Evolutionary conservation across 2,329 filamentous ascomycete genomes (phyloP).

Genomic region (Fusarium sp.): DNA sequence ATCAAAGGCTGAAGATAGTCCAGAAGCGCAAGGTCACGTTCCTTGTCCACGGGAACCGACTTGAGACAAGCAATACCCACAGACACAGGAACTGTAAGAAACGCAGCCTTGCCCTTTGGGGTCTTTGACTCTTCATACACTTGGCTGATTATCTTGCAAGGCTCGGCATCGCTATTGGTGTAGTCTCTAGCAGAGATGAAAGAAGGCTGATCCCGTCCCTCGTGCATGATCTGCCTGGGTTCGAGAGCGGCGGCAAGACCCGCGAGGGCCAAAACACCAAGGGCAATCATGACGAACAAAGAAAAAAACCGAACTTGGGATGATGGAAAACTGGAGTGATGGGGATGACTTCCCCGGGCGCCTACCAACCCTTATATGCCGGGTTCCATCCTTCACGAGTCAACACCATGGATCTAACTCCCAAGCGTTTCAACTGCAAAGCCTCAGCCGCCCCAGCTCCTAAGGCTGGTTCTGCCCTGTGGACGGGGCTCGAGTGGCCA

Average conservation of each 20-base stretch:
- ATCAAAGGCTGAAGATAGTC: constrained; percentile 37
- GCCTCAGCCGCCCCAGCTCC: background rate
- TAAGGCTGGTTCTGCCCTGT: constrained; percentile 7
- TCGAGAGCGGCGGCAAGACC: constrained; percentile 37
- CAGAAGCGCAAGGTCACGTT: constrained; percentile 38
- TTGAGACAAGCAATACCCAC: constrained; percentile 40
- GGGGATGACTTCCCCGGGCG: background rate
- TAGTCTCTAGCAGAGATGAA: constrained; percentile 30
- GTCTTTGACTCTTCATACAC: constrained; percentile 25
- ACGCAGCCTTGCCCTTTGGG: constrained; percentile 7
- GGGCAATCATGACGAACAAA: constrained; percentile 30
- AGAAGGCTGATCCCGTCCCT: constrained; percentile 25
- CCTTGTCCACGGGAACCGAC: constrained; percentile 40
- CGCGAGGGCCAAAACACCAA: constrained; percentile 32
- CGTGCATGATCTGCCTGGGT: constrained; percentile 36
- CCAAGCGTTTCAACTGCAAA: background rate
- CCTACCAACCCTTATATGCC: constrained; percentile 32
- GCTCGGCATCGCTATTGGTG: constrained; percentile 16
- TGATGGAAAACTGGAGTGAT: background rate
- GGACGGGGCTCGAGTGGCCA: background rate
- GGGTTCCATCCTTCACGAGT: background rate
- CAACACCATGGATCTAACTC: background rate
- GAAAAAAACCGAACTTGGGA: background rate
- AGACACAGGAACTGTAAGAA: constrained; percentile 33
- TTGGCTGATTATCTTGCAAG: constrained; percentile 33